These are phyloP conservation scores for Triadica sebifera DNA, from an alignment of 345 rosid species.

Conservation along the genomic window DNA sequence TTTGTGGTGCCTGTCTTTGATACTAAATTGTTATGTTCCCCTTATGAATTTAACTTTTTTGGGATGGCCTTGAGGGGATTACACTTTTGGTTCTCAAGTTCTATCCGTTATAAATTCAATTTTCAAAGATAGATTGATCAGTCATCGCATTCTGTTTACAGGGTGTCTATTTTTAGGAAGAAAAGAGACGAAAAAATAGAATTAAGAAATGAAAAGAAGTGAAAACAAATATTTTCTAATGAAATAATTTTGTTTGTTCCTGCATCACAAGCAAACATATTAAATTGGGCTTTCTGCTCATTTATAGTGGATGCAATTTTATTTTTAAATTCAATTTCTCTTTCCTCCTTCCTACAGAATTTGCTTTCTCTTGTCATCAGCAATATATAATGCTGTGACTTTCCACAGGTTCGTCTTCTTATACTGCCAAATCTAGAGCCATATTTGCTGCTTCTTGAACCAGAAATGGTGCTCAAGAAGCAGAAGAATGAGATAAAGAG, in stretches of 20 bases:
- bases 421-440: conserved; percentile 77
- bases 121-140: conserved; percentile 1
- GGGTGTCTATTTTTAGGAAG: not conserved
- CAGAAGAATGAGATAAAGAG: conserved; percentile 62
- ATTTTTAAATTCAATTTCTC: not conserved
- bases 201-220: not conserved
- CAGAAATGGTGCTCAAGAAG: conserved; percentile 64
- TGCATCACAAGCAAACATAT: not conserved
- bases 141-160: not conserved
- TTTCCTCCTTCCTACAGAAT: not conserved
- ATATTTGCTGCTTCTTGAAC: conserved; percentile 65
- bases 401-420: conserved; percentile 66
- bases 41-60: not conserved
- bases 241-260: not conserved
- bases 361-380: conserved; percentile 7
- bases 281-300: not conserved
- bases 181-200: not conserved
- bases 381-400: conserved; percentile 16
- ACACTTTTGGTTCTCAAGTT: not conserved
- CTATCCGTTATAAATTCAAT: not conserved
- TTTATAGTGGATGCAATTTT: not conserved
- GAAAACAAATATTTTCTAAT: too few species aligned
- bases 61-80: not conserved
- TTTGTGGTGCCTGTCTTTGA: too few species aligned
- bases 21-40: too few species aligned